Conservation (phyloP, 2,329 filamentous ascomycete species). For the Trichoderma pleuroti region DNA sequence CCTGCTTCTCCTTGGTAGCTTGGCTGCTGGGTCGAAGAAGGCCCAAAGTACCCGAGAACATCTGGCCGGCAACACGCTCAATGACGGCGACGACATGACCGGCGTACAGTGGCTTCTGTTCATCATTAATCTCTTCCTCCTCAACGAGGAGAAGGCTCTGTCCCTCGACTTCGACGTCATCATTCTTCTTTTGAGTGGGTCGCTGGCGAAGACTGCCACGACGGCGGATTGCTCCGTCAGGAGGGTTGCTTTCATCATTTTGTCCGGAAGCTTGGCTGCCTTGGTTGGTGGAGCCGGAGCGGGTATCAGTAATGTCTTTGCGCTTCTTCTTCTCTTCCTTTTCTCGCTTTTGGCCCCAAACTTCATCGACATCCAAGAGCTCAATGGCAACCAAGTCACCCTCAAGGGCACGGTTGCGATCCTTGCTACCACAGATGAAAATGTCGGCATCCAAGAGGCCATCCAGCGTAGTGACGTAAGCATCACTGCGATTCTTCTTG, state of each 20-base stretch:
- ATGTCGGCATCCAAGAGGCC: slow-evolving; percentile 89
- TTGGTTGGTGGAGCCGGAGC: slow-evolving; percentile 70
- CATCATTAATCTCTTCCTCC: slow-evolving; percentile 97
- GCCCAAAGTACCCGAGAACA: slow-evolving; percentile 96
- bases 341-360: slow-evolving; percentile 97
- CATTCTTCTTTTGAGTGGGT: slow-evolving; percentile 99
- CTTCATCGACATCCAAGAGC: slow-evolving; percentile 94
- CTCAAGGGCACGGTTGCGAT: slow-evolving; percentile 93
- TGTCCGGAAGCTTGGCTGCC: slow-evolving; percentile 61
- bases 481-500: slow-evolving; percentile 99
- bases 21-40: slow-evolving; percentile 94
- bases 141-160: slow-evolving; percentile 95
- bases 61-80: slow-evolving; percentile 93
- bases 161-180: slow-evolving; percentile 97
- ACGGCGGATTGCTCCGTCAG: slow-evolving; percentile 82
- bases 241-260: slow-evolving; percentile 58
- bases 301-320: slow-evolving; percentile 94
- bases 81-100: slow-evolving; percentile 97
- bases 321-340: slow-evolving; percentile 99
- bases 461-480: slow-evolving; percentile 92
- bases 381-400: slow-evolving; percentile 95
- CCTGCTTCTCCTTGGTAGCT: slow-evolving; percentile 98
- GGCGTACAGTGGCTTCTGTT: slow-evolving; percentile 95
- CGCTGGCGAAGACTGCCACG: slow-evolving; percentile 94
- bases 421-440: slow-evolving; percentile 99